A percentile compares a stretch with the other conserved stretches of the same genome.
Evolutionary conservation across 2,329 filamentous ascomycete genomes (phyloP).

Genomic region (Pseudocercospora fuligena): DNA sequence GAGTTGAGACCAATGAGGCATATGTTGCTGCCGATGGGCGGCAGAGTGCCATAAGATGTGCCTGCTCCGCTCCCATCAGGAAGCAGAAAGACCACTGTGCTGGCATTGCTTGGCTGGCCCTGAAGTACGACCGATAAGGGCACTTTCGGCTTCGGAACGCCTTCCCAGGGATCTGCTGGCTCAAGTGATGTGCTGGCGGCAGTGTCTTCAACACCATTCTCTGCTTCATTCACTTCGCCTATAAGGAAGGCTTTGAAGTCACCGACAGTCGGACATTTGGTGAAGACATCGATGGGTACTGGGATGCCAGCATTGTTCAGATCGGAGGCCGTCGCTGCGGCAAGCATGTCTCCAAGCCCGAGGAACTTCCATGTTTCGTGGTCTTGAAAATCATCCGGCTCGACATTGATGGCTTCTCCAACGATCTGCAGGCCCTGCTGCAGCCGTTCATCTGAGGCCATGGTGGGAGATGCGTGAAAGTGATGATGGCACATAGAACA

Average conservation of each 20-base stretch:
- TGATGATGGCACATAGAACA: neutral
- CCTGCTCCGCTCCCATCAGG: constrained; percentile 57
- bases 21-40: constrained; percentile 50
- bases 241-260: constrained; percentile 31
- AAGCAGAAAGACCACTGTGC: constrained; percentile 40
- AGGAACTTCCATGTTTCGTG: constrained; percentile 41
- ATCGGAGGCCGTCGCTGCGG: constrained; percentile 36
- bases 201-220: neutral
- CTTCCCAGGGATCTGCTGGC: constrained; percentile 38
- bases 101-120: constrained; percentile 27
- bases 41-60: constrained; percentile 47
- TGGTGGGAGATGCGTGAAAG: constrained; percentile 3
- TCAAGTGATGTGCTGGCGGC: constrained; percentile 14
- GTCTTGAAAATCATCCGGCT: constrained; percentile 37
- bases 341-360: constrained; percentile 36
- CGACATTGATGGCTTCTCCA: constrained; percentile 37
- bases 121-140: constrained; percentile 36
- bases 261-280: constrained; percentile 33
- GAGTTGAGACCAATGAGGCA: constrained; percentile 52
- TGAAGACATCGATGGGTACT: constrained; percentile 33
- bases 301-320: constrained; percentile 31
- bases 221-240: constrained; percentile 1
- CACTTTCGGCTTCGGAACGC: constrained; percentile 39
- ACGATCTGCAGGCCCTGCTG: constrained; percentile 34
- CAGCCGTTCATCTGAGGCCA: constrained; percentile 29